These are phyloP conservation scores for Calonectria hawksworthii DNA, from an alignment of 2,329 filamentous ascomycete genomes.

Conservation along the genomic window DNA sequence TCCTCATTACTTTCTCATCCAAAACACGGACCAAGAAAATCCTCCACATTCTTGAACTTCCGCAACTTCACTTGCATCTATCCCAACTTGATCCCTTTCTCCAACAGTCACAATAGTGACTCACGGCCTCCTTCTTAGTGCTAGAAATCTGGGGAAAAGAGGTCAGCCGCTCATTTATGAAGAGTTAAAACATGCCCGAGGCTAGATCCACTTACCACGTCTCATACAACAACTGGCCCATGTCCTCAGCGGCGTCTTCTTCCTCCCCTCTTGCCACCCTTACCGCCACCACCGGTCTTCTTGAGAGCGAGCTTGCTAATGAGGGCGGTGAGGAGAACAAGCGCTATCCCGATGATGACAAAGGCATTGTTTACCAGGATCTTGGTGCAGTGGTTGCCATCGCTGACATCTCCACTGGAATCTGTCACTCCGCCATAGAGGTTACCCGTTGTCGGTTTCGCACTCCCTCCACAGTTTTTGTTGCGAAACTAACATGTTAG, in stretches of 20 bases:
- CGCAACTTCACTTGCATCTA: background rate
- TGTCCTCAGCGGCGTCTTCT: background rate
- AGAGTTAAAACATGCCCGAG: background rate
- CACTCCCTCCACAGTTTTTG: background rate
- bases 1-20: too few relatives aligned
- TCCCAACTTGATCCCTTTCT: background rate
- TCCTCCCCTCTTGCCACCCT: background rate
- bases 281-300: background rate
- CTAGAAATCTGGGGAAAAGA: background rate
- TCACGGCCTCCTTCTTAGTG: background rate
- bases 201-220: background rate
- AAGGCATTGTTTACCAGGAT: background rate
- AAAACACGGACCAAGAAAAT: background rate
- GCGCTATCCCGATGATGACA: background rate
- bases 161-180: background rate
- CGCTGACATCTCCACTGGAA: background rate
- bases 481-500: background rate
- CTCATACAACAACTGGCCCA: background rate
- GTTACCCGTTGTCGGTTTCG: too few relatives aligned
- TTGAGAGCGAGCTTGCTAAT: background rate
- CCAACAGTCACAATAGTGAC: background rate
- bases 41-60: background rate
- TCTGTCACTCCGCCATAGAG: too few relatives aligned
- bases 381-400: background rate
- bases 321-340: background rate